These are phyloP conservation scores for Kockiozyma suomiensis DNA, from an alignment of 805 yeast genomes.

Conservation along the genomic window DNA sequence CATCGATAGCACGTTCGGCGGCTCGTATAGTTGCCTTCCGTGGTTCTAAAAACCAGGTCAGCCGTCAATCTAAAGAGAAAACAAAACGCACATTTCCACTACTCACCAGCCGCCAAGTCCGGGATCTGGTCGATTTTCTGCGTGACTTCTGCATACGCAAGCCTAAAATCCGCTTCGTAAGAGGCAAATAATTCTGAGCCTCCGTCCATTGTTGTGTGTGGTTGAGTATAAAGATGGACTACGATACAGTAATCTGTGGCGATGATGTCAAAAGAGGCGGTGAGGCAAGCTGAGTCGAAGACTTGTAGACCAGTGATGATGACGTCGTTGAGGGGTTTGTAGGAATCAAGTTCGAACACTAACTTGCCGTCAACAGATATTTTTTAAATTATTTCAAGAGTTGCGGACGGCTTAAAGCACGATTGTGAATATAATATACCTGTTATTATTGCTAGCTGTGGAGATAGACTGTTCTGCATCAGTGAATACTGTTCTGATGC, in stretches of 20 bases:
- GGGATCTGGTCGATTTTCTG: constrained; percentile 62
- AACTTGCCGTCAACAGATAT: too few relatives aligned
- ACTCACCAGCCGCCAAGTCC: constrained; percentile 49
- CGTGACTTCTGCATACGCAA: constrained; percentile 69
- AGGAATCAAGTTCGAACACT: not conserved
- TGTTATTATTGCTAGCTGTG: too few relatives aligned
- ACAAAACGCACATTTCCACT: not conserved
- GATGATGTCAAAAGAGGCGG: not conserved
- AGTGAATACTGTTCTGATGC: not conserved
- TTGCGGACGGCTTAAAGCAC: too few relatives aligned
- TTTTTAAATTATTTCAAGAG: too few relatives aligned
- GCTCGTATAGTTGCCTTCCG: constrained; percentile 60
- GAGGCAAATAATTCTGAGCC: constrained; percentile 57
- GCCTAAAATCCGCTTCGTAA: constrained; percentile 72
- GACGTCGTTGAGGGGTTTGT: not conserved
- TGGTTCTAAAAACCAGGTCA: constrained; percentile 51
- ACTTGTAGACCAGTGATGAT: not conserved
- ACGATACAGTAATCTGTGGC: not conserved
- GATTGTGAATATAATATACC: too few relatives aligned
- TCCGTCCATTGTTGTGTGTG: constrained; percentile 23
- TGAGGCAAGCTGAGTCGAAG: not conserved
- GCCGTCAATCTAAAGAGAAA: too few relatives aligned
- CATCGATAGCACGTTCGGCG: constrained; percentile 72
- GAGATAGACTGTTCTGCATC: too few relatives aligned
- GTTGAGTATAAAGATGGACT: not conserved